Percentiles rank a stretch among this genome's conserved stretches.
phyloP scores from a whole-genome alignment of 805 yeast genomes.

The Saturnispora gosingensis region DNA sequence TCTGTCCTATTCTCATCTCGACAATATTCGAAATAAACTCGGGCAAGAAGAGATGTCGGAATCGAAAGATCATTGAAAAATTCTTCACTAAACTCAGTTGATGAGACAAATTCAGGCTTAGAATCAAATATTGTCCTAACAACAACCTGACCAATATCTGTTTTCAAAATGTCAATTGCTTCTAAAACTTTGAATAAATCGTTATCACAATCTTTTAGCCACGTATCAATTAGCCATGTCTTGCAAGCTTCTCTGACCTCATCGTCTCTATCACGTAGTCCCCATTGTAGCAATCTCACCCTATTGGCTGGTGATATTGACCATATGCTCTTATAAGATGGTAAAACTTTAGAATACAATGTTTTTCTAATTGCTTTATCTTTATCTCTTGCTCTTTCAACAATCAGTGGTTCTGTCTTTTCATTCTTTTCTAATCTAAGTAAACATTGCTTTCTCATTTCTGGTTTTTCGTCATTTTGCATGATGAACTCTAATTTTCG shows the following conservation, averaged over 20 bases:
- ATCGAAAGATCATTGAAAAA: conserved; percentile 64
- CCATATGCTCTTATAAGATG: conserved; percentile 54
- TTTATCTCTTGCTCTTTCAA: conserved; percentile 78
- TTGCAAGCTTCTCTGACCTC: conserved; percentile 63
- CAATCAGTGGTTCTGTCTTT: conserved; percentile 44
- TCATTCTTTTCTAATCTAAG: conserved; percentile 53
- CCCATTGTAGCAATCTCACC: conserved; percentile 70
- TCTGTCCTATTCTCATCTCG: conserved; percentile 41
- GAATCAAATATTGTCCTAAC: conserved; percentile 52
- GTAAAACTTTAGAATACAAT: conserved; percentile 59
- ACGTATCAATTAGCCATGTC: conserved; percentile 56
- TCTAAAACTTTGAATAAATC: conserved; percentile 47
- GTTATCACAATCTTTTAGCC: conserved; percentile 63
- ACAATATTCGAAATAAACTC: conserved; percentile 61
- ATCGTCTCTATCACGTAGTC: conserved; percentile 78
- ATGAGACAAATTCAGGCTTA: conserved; percentile 53
- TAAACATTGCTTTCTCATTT: conserved; percentile 80
- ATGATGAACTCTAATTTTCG: conserved; percentile 41
- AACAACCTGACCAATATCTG: conserved; percentile 58
- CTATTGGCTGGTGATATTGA: conserved; percentile 44
- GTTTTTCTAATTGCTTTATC: conserved; percentile 63
- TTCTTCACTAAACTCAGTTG: conserved; percentile 51
- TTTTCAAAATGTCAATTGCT: conserved; percentile 57
- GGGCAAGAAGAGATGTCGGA: conserved; percentile 64
- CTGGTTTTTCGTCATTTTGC: conserved; percentile 76